Base-by-base conservation (phyloP, 2,329 filamentous ascomycete genomes). In the Didymella segeticola region DNA sequence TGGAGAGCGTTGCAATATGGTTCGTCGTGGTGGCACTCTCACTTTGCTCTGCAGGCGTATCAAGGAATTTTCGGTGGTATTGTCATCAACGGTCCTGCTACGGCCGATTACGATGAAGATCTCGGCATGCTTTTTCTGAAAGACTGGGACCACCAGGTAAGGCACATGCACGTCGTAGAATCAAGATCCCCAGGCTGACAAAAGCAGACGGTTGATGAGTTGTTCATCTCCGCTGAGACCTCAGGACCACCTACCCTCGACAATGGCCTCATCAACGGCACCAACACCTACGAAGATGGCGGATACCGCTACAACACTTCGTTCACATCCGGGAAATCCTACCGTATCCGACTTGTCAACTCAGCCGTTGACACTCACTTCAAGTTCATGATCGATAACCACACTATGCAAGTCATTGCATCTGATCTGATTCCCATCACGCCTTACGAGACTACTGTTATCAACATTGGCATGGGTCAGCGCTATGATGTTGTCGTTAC, bases 191-290 rank as follows among this genome's bases (percentile, higher is more conserved):
- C 6, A 19, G n/a, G 19, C 26, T 53, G 39, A 47, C 12, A 42
- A n/a, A 15, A 9, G 14, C 30, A 70, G 60, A 72, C 75, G 23
- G 70, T 72, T 14, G 72, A 77, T 42, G 63, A 69, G 26, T 69
- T 76, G 34, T 77, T 69, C 37, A 51, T 61, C 17, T 22, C 23
- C 9, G 71, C 71, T 10, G 51, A 72, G 31, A 57, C 56, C 19
- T 57, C 47, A 7, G 66, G 67, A 2, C 73, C 75, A 3, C 73
- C 66, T 9, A 72, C 64, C 4, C 50, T 78, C 10, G 75, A 78
- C 59, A 79, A 73, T 42, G 75, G 72, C 46, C 63, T 79, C 5
- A 78, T 79, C 66, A 79, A 79, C 58, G 77, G 77, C 19, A 75
- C 70, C 54, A 79, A 79, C 56, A 69, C 71, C 1, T 77, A 69